Percentiles rank a stretch among this genome's conserved stretches.
Conservation (phyloP, 768 basidiomycete genomes). For the Porphyrellus cyaneotinctus region DNA sequence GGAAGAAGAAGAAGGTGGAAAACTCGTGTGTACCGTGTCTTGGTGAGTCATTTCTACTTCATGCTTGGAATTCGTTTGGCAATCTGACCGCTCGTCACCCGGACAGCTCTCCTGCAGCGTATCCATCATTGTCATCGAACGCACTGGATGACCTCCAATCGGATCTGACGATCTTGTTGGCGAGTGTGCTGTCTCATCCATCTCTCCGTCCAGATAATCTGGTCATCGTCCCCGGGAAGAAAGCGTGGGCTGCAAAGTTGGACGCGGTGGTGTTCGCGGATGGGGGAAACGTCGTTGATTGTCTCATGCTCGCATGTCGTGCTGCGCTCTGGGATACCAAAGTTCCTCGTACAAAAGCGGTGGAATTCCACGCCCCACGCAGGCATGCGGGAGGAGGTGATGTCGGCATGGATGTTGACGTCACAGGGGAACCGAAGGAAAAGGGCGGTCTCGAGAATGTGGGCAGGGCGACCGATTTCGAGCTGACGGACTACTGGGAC, state of each 20-base stretch:
- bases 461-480: conserved; percentile 67
- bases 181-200: conserved; percentile 60
- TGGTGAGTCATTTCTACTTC: conserved; percentile 54
- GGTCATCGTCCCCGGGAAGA: conserved; percentile 52
- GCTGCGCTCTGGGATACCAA: conserved; percentile 80
- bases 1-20: conserved; percentile 51
- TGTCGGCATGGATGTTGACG: conserved; percentile 46
- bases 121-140: conserved; percentile 58
- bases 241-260: conserved; percentile 72
- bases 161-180: conserved; percentile 62
- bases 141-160: conserved; percentile 75
- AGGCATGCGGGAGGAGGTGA: conserved; percentile 34
- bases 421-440: conserved; percentile 26
- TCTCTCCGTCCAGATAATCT: conserved; percentile 68
- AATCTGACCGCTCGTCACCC: too few relatives aligned
- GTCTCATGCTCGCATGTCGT: conserved; percentile 72
- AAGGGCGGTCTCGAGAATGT: conserved; percentile 50
- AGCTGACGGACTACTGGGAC: conserved; percentile 85
- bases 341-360: conserved; percentile 66
- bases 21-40: conserved; percentile 63
- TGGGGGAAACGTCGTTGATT: conserved; percentile 72
- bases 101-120: conserved; percentile 73
- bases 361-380: conserved; percentile 57
- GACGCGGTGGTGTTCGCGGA: conserved; percentile 75
- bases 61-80: too few relatives aligned